Conservation (phyloP, 257 asterid species). For the Nicotiana undulata region DNA sequence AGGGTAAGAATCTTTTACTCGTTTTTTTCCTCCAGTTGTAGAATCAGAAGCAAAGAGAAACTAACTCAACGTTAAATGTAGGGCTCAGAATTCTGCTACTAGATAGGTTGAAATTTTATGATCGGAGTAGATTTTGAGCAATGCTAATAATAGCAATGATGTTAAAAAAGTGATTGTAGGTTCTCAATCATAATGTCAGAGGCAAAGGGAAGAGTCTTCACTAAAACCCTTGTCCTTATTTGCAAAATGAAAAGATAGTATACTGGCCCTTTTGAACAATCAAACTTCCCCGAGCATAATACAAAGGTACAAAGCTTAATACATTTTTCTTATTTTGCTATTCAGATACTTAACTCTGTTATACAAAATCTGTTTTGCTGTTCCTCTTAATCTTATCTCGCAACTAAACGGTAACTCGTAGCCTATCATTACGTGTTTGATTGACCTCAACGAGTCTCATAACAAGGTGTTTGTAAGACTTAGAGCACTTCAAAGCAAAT, state of each 20-base stretch:
- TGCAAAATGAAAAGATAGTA: not conserved
- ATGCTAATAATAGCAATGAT: not conserved
- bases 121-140: not conserved
- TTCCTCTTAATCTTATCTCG: not conserved
- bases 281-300: not conserved
- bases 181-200: not conserved
- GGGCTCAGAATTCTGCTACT: not conserved
- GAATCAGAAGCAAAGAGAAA: too few species aligned
- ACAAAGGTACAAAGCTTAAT: not conserved
- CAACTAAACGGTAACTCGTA: not conserved
- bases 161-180: not conserved
- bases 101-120: not conserved
- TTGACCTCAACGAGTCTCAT: not conserved
- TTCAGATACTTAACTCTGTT: not conserved
- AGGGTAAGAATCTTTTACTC: not conserved
- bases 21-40: not conserved
- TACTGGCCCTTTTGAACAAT: not conserved
- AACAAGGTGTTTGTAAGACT: not conserved
- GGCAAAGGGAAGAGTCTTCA: not conserved
- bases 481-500: not conserved
- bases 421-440: not conserved
- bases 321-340: not conserved
- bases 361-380: not conserved
- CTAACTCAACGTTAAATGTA: not conserved
- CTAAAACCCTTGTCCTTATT: not conserved